phyloP scores from a whole-genome alignment of 495 filamentous ascomycete genomes.

The Penicillium canariense region DNA sequence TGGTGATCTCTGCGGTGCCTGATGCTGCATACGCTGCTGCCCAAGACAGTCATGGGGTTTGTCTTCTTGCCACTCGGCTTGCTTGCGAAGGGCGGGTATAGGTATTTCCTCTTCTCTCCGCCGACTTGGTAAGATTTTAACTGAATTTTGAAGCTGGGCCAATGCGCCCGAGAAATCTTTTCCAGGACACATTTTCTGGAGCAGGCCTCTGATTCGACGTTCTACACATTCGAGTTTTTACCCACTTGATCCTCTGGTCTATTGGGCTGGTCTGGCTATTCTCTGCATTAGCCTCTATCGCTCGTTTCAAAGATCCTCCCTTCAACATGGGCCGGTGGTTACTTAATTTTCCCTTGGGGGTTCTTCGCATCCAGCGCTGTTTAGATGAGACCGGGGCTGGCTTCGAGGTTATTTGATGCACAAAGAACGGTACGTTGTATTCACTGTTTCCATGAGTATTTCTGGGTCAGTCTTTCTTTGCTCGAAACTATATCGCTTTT shows the following conservation, averaged over 20 bases:
- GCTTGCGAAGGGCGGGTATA: constrained; percentile 57
- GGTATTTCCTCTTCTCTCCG: constrained; percentile 14
- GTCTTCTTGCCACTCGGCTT: constrained; percentile 63
- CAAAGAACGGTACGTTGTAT: constrained; percentile 39
- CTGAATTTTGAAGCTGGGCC: constrained; percentile 47
- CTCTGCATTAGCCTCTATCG: constrained; percentile 47
- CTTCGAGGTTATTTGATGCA: constrained; percentile 53
- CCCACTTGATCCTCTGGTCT: constrained; percentile 57
- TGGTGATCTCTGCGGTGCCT: constrained; percentile 62
- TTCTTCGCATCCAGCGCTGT: constrained; percentile 52
- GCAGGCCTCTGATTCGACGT: constrained; percentile 42
- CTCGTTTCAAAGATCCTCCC: constrained; percentile 46
- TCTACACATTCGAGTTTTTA: constrained; percentile 55
- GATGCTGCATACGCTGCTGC: constrained; percentile 54
- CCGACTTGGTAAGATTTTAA: neutral
- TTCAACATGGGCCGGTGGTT: constrained; percentile 72
- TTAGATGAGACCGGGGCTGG: constrained; percentile 47
- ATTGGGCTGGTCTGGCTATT: constrained; percentile 63
- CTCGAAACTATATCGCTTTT: constrained; percentile 47
- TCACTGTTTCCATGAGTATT: neutral
- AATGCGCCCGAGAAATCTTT: constrained; percentile 48
- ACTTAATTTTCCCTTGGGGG: constrained; percentile 61
- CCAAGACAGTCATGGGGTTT: constrained; percentile 58
- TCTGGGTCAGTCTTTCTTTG: neutral
- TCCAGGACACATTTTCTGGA: constrained; percentile 47